phyloP scores from a whole-genome alignment of 108 stramenopile species.

The Cyclotella baltica region DNA sequence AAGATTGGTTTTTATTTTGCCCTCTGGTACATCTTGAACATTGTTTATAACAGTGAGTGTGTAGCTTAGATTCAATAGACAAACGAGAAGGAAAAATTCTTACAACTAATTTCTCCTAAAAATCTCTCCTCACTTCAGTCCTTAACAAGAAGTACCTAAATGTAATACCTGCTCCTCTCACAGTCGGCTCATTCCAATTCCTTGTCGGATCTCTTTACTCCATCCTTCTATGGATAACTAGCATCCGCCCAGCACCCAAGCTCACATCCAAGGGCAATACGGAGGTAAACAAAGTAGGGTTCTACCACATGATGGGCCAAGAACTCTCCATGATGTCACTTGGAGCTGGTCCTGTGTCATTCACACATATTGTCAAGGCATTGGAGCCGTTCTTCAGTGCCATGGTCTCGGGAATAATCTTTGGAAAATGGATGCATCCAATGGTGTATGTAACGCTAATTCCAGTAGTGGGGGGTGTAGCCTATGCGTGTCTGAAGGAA shows the following conservation, averaged over 20 bases:
- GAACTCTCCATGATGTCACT: constrained; percentile 76
- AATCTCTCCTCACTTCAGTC: constrained; percentile 48
- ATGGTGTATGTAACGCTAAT: constrained; percentile 83
- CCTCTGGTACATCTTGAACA: constrained; percentile 96
- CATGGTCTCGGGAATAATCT: constrained; percentile 72
- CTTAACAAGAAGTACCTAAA: constrained; percentile 96
- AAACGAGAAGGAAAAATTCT: background rate
- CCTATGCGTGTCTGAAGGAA: constrained; percentile 90
- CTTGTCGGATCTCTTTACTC: constrained; percentile 87
- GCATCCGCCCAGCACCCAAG: constrained; percentile 72
- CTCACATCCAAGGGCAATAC: constrained; percentile 59
- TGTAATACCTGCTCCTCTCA: constrained; percentile 87
- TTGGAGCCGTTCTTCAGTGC: constrained; percentile 91
- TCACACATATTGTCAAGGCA: constrained; percentile 94
- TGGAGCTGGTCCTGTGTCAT: constrained; percentile 88
- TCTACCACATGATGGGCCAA: constrained; percentile 91
- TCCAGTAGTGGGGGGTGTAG: constrained; percentile 92
- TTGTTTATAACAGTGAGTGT: constrained; percentile 96
- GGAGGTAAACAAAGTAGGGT: constrained; percentile 66
- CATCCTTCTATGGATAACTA: constrained; percentile 69
- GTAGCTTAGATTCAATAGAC: too few species aligned
- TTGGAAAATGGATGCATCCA: constrained; percentile 78
- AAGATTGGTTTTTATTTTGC: constrained; percentile 89
- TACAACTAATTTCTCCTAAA: background rate
- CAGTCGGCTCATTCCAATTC: constrained; percentile 91